phyloP scores from a whole-genome alignment of 495 filamentous ascomycete species.

The Penicillium daleae region DNA sequence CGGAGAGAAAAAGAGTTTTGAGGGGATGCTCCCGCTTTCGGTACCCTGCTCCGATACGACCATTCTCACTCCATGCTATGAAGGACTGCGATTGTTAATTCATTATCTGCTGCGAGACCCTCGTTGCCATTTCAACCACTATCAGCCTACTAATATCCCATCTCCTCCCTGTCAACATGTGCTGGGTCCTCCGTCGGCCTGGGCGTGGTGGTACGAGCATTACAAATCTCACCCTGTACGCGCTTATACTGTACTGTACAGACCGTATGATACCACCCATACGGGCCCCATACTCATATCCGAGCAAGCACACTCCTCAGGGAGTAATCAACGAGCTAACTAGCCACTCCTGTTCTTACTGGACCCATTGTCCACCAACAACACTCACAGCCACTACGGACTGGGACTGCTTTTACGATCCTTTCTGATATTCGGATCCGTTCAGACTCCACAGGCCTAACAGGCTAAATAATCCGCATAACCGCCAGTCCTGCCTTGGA shows the following conservation, averaged over 20 bases:
- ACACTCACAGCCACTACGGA: background rate
- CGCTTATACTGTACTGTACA: constrained; percentile 1
- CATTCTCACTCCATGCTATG: background rate
- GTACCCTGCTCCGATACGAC: background rate
- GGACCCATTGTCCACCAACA: background rate
- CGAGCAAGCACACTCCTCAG: background rate
- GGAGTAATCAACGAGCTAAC: background rate
- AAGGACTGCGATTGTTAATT: background rate
- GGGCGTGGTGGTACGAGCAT: background rate
- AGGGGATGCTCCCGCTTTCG: background rate
- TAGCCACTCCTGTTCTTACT: background rate
- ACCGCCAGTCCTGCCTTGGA: background rate
- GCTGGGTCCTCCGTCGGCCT: background rate
- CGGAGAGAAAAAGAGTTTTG: background rate
- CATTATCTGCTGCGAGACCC: background rate
- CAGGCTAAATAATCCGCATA: constrained; percentile 23
- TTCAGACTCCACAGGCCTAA: background rate
- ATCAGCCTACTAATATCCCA: background rate
- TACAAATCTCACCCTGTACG: background rate
- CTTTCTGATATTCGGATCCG: background rate
- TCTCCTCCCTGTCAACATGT: background rate
- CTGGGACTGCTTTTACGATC: background rate
- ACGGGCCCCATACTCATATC: constrained; percentile 5
- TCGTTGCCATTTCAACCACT: background rate
- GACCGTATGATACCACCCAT: background rate